Evolutionary conservation across 106 monocot species (phyloP).

Genomic region (Dendrobium chrysotoxum): DNA sequence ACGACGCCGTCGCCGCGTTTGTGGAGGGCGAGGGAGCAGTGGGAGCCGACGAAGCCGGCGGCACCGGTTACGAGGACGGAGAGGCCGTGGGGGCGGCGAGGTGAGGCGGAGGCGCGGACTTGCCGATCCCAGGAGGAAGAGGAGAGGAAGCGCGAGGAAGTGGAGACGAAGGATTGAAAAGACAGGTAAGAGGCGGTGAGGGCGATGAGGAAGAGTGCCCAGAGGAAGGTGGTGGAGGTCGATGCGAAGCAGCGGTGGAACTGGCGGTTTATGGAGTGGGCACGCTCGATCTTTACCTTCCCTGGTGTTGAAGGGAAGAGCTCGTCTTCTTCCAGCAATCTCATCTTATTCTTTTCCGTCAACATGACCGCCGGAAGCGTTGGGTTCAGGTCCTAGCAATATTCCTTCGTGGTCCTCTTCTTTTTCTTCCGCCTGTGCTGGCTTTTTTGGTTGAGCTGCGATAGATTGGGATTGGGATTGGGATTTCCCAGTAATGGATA

Average conservation of each 20-base stretch:
- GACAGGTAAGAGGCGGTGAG: slow-evolving; percentile 33
- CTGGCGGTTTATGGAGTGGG: slow-evolving; percentile 31
- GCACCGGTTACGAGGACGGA: slow-evolving; percentile 40
- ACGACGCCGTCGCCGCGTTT: slow-evolving; percentile 33
- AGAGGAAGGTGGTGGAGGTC: slow-evolving; percentile 37
- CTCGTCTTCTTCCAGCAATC: slow-evolving; percentile 14
- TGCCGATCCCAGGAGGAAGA: slow-evolving; percentile 28
- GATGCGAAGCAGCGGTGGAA: slow-evolving; percentile 49
- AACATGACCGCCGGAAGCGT: neutral
- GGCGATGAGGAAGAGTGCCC: slow-evolving; percentile 31
- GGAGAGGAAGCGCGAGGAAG: slow-evolving; percentile 16
- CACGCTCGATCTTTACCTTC: slow-evolving; percentile 41
- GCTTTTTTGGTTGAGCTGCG: neutral
- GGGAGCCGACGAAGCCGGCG: slow-evolving; percentile 33
- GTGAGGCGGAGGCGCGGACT: slow-evolving; percentile 24
- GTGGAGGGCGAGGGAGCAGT: slow-evolving; percentile 25
- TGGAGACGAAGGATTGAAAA: slow-evolving; percentile 31
- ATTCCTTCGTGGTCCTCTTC: neutral
- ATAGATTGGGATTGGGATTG: neutral
- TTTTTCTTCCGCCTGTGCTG: neutral
- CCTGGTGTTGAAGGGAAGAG: slow-evolving; percentile 41
- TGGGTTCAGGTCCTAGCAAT: neutral
- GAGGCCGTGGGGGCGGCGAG: slow-evolving; percentile 11
- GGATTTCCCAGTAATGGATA: neutral
- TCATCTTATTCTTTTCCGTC: slow-evolving; percentile 20